Evolutionary conservation across 441 rosid species (phyloP).

Genomic region (Gossypium gossypioides): DNA sequence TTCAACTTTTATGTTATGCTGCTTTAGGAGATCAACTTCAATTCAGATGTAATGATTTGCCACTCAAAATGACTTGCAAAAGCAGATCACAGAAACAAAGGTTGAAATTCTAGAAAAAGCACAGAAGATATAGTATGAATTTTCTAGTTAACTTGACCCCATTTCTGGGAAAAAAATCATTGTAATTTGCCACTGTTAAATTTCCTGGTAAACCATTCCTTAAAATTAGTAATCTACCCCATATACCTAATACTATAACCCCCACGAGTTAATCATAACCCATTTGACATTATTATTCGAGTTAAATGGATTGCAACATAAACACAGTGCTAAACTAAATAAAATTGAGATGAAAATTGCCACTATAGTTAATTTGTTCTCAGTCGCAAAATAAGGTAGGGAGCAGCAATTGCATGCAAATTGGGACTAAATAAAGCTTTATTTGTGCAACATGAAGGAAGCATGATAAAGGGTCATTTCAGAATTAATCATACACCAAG

Average conservation of each 20-base stretch:
- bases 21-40: not conserved
- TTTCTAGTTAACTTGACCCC: not conserved
- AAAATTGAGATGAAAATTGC: conserved; percentile 7
- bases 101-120: not conserved
- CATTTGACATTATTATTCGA: not conserved
- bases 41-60: not conserved
- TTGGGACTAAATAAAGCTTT: not conserved
- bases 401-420: not conserved
- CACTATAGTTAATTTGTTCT: not conserved
- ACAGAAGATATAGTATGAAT: not conserved
- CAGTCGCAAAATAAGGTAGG: not conserved
- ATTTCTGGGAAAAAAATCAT: not conserved
- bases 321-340: not conserved
- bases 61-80: not conserved
- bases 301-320: not conserved
- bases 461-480: conserved; percentile 7
- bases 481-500: conserved; percentile 4
- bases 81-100: not conserved
- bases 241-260: not conserved
- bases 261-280: not conserved
- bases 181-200: not conserved
- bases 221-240: not conserved
- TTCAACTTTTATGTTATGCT: not conserved
- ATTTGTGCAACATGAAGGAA: not conserved
- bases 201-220: not conserved